Conservation (phyloP, 208 protist genomes). For the Entamoeba invadens region DNA sequence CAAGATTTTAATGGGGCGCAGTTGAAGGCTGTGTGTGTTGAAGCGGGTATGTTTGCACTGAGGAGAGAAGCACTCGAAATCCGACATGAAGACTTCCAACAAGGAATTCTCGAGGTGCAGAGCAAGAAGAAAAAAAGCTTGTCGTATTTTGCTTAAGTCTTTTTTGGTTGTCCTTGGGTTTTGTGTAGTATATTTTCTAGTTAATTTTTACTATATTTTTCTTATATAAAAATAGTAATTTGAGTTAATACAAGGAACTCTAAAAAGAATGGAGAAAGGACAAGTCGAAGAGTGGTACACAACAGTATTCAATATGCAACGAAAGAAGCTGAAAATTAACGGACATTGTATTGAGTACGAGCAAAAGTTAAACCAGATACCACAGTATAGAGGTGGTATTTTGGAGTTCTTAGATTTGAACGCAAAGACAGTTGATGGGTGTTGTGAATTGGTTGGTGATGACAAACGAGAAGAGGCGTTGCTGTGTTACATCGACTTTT, state of each 20-base stretch:
- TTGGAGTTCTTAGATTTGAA: neutral
- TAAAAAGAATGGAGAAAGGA: neutral
- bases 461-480: neutral
- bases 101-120: constrained; percentile 83
- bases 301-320: neutral
- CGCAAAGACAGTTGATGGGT: neutral
- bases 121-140: constrained; percentile 95
- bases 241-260: neutral
- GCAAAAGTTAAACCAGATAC: neutral
- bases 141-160: constrained; percentile 76
- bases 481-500: neutral
- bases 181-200: neutral
- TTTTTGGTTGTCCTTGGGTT: too few species aligned
- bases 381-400: neutral
- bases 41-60: constrained; percentile 70
- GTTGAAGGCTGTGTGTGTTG: constrained; percentile 84
- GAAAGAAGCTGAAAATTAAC: neutral
- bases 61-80: constrained; percentile 30
- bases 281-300: neutral
- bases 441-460: neutral
- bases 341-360: neutral
- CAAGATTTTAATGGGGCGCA: constrained; percentile 40
- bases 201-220: neutral
- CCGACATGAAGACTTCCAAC: constrained; percentile 94
- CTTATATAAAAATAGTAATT: neutral